Evolutionary conservation across 352 stramenopile genomes (phyloP), one percentile per base, ranked within the genome.

Genomic region (Pythium dissimile): DNA sequence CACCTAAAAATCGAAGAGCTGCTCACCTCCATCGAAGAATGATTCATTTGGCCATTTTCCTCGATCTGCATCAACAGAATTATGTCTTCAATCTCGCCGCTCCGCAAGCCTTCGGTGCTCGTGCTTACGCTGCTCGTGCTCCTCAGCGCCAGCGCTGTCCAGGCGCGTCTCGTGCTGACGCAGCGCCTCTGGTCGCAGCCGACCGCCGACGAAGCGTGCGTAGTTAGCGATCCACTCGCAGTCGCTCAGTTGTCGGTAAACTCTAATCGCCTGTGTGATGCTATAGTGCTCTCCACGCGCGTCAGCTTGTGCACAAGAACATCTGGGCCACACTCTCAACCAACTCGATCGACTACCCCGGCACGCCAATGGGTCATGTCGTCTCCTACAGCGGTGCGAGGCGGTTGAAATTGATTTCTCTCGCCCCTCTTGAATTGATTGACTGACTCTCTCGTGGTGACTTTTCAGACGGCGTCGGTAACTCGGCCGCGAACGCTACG

Each of bases 331-430:
- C 75, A 16, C 64, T 91, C 44, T 71, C 78, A 24, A 89, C 81
- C 9, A 69, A 83, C 43, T 89, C 78, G 32, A 59, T 79, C 51
- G 67, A 80, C 30, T 86, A 83, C 45, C 48, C 70, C 32, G 81
- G 81, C 32, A 56, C 76, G 7, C 74, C 81, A 1, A 87, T 74
- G 42, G 77, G 56, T 53, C 80, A 67, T 60, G 69, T 75, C 7
- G 74, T 86, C 16, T 91, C 78, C 23, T 91, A 86, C 66, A 89
- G 78, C 55, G 81, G 80, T 89, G 60, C 1, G 67, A n/a, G n/a
- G n/a, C n/a, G n/a, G n/a, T n/a, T n/a, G n/a, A n/a, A n/a, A n/a
- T n/a, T n/a, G n/a, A n/a, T n/a, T n/a, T n/a, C n/a, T n/a, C n/a
- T n/a, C n/a, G n/a, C n/a, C n/a, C n/a, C n/a, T n/a, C n/a, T n/a